phyloP scores from a whole-genome alignment of 352 stramenopile species.

The Phytopythium vexans region DNA sequence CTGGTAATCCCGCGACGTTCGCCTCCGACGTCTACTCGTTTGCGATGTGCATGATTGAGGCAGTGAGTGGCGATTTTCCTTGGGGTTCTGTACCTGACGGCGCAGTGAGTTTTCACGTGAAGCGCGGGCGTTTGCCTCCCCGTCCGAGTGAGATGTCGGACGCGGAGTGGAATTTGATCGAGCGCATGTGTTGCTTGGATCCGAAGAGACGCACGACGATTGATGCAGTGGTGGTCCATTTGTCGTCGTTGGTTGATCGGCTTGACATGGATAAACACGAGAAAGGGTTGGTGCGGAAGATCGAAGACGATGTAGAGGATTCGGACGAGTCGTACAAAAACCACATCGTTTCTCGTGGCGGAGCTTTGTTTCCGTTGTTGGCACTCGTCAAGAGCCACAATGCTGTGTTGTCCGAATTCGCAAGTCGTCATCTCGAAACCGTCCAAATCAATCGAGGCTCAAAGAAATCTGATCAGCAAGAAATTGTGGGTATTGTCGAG shows the following conservation, averaged over 20 bases:
- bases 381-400: no score
- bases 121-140: slow-evolving; percentile 18
- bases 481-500: no score
- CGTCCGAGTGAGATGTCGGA: slow-evolving; percentile 23
- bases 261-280: not conserved
- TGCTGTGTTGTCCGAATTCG: no score
- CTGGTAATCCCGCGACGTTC: slow-evolving; percentile 7
- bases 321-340: no score
- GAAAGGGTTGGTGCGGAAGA: no score
- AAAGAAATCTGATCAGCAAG: no score
- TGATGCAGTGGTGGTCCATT: slow-evolving; percentile 8
- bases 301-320: no score
- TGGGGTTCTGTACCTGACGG: slow-evolving; percentile 18
- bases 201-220: slow-evolving; percentile 15
- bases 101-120: slow-evolving; percentile 12
- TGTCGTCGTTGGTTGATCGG: not conserved
- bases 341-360: no score
- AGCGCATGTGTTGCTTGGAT: slow-evolving; percentile 30
- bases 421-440: no score
- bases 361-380: no score
- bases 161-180: slow-evolving; percentile 29
- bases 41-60: slow-evolving; percentile 40
- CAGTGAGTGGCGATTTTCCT: slow-evolving; percentile 17
- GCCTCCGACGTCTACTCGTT: slow-evolving; percentile 38
- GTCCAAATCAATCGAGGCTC: no score